A percentile compares a stretch with the other conserved stretches of the same genome.
Conservation (phyloP, 768 basidiomycete genomes). For the Tricholoma saponaceum region DNA sequence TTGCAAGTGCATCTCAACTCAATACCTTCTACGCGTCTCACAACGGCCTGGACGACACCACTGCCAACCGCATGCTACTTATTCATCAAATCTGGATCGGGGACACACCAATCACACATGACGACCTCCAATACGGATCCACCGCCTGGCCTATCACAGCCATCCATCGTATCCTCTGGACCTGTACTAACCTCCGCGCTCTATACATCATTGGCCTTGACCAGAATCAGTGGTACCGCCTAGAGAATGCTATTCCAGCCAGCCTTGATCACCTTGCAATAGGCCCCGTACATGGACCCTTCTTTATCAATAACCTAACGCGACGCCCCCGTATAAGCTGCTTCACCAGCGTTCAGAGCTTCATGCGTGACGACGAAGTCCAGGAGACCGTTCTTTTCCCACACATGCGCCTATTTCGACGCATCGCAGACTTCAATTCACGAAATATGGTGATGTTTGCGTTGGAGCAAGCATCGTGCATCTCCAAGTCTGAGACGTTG, state of each 20-base stretch:
- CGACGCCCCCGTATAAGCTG: constrained; percentile 18
- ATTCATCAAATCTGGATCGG: constrained; percentile 32
- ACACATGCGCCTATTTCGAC: constrained; percentile 22
- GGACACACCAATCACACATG: constrained; percentile 3
- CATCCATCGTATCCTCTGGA: constrained; percentile 27
- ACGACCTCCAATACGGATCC: constrained; percentile 28
- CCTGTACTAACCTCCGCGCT: constrained; percentile 21
- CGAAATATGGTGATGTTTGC: constrained; percentile 15
- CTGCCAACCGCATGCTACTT: constrained; percentile 14
- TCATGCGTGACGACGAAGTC: constrained; percentile 33
- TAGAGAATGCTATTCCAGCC: constrained; percentile 27
- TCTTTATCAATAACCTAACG: constrained; percentile 23
- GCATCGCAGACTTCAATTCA: constrained; percentile 16
- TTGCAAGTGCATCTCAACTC: constrained; percentile 16
- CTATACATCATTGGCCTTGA: constrained; percentile 28
- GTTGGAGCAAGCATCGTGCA: constrained; percentile 24
- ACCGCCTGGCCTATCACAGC: constrained; percentile 27
- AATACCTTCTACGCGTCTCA: constrained; percentile 17
- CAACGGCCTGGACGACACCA: constrained; percentile 14
- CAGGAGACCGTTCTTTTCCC: constrained; percentile 25
- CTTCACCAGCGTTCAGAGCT: constrained; percentile 30
- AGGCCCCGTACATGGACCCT: constrained; percentile 32
- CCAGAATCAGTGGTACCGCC: constrained; percentile 24
- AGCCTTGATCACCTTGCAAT: constrained; percentile 26
- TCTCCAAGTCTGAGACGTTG: constrained; percentile 19